Evolutionary conservation across 163 green algal species (phyloP), one percentile per base, ranked within the genome.

Genomic region (Scenedesmus sp.): DNA sequence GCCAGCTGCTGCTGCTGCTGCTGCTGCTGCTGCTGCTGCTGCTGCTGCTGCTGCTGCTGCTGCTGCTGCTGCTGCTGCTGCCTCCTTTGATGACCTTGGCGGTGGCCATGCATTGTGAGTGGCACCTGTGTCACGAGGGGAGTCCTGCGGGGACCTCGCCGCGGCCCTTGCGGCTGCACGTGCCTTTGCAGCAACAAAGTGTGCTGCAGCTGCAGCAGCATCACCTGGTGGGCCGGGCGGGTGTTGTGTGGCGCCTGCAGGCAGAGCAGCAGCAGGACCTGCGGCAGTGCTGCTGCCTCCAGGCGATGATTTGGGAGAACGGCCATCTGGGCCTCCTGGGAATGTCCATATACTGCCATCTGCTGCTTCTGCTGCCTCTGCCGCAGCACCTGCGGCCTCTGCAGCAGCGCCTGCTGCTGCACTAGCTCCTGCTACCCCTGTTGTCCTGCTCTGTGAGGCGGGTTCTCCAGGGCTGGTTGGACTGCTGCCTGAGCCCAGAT

Each of bases 111-210:
- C 9, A 30, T 18, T 76, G 30, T 16, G 6, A 20, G 5, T 40
- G 10, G 26, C 65, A 0, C 30, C 40, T 40, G 5, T 76, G 65
- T 6, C 13, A 30, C 30, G 30, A 68, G 56, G 65, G 26, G 65
- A 76, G 5, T 35, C 5, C 61, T 24, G 53, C 53, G 53, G 20
- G 10, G 30, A 40, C 30, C 22, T 73, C 20, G 78, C 78, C 24
- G 24, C 78, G 40, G 78, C 40, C 24, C 78, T 30, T 83, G 37
- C 78, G 59, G 40, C 78, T 61, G 78, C 78, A 7, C 65, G 65
- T 40, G 65, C 65, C 65, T 76, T 76, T 40, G 65, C 65, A 76
- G 65, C 65, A 76, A 30, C 65, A 76, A 76, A 76, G 30, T 76
- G 65, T 24, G 24, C 65, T n/a, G 65, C 65, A 40, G 65, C 65